phyloP scores from a whole-genome alignment of 805 yeast genomes.

The Schizosaccharomyces octosporus region DNA sequence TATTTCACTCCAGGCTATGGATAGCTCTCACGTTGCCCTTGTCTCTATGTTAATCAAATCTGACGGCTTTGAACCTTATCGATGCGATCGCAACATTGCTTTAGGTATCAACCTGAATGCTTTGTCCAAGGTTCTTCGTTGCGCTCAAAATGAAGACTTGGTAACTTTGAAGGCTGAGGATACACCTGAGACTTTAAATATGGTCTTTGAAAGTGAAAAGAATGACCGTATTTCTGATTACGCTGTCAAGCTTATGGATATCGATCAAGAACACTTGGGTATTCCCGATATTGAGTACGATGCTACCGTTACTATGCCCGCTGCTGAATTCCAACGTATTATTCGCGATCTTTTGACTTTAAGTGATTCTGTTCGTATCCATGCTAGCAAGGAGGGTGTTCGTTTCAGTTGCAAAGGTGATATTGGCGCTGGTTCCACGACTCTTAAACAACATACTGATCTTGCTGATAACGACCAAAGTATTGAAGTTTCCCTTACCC shows the following conservation, averaged over 20 bases:
- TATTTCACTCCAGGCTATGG: conserved; percentile 89
- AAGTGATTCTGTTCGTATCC: conserved; percentile 65
- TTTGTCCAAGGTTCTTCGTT: conserved; percentile 65
- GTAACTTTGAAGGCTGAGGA: conserved; percentile 79
- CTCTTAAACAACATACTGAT: conserved; percentile 62
- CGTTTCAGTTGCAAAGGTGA: conserved; percentile 81
- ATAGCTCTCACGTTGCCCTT: conserved; percentile 81
- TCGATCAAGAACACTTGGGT: conserved; percentile 79
- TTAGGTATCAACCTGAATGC: conserved; percentile 76
- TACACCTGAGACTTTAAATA: conserved; percentile 48
- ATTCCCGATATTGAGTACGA: conserved; percentile 88
- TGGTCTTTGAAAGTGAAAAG: conserved; percentile 74
- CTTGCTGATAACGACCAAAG: conserved; percentile 58
- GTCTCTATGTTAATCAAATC: conserved; percentile 71
- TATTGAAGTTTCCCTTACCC: conserved; percentile 51
- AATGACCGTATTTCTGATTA: conserved; percentile 84
- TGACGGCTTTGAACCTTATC: conserved; percentile 70
- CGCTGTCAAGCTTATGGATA: conserved; percentile 77
- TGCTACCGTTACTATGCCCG: conserved; percentile 64
- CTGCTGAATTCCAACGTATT: conserved; percentile 67
- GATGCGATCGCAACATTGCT: conserved; percentile 85
- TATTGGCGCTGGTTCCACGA: conserved; percentile 65
- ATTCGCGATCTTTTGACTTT: conserved; percentile 69
- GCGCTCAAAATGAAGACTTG: conserved; percentile 76
- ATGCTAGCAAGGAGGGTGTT: conserved; percentile 77